These are phyloP conservation scores for Dioszegia crocea DNA, from an alignment of 768 basidiomycete species.

Conservation along the genomic window DNA sequence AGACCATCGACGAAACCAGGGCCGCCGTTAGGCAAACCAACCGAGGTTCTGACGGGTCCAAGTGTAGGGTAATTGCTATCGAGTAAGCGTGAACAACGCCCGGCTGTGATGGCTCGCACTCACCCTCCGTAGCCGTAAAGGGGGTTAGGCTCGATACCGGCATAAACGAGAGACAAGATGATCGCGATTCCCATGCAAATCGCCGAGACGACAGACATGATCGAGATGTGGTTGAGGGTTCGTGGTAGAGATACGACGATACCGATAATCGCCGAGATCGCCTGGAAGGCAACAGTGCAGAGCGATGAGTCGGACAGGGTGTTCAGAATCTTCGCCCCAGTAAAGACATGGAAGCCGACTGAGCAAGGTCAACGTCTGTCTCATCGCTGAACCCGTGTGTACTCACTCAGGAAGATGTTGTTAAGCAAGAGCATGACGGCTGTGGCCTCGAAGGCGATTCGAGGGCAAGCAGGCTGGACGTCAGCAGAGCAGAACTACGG, in stretches of 20 bases:
- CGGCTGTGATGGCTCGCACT: neutral
- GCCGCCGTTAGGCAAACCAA: constrained; percentile 29
- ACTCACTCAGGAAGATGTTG: constrained; percentile 53
- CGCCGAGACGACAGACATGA: constrained; percentile 41
- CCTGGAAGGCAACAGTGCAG: constrained; percentile 42
- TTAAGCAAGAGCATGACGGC: constrained; percentile 58
- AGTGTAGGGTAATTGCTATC: constrained; percentile 30
- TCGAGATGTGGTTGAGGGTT: constrained; percentile 42
- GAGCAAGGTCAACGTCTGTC: constrained; percentile 24
- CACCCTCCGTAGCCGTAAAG: constrained; percentile 41
- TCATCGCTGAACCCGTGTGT: neutral
- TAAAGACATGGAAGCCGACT: constrained; percentile 41
- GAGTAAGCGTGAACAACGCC: neutral
- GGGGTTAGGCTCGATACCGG: constrained; percentile 36
- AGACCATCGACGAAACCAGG: constrained; percentile 35
- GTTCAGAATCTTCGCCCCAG: constrained; percentile 43
- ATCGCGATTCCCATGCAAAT: constrained; percentile 42
- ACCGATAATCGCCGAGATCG: constrained; percentile 39
- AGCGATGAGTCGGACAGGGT: constrained; percentile 33
- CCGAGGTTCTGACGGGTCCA: constrained; percentile 30
- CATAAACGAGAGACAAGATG: constrained; percentile 40
- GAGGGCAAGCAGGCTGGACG: constrained; percentile 52
- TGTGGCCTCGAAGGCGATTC: constrained; percentile 56
- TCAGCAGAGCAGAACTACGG: constrained; percentile 3
- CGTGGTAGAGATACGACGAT: constrained; percentile 42